Evolutionary conservation across 2,329 filamentous ascomycete species (phyloP), one percentile per base, ranked within the genome.

Genomic region (Paecilomyces formosus): DNA sequence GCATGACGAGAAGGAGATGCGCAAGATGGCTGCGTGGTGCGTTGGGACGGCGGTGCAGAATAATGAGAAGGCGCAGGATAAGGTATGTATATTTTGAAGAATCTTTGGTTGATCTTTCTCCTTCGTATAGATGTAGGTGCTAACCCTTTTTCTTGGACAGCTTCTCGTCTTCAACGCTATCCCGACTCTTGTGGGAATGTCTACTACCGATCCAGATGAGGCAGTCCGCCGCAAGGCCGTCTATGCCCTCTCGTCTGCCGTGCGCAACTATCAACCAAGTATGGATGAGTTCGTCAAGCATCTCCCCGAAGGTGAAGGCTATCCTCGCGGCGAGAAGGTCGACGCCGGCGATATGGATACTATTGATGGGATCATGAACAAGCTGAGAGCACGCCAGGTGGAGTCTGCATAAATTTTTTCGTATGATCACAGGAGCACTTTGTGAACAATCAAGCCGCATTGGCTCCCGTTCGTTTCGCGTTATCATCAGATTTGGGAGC

Each of bases 1-100:
- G 55, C 82, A 87, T 67, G 80, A 83, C 11, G 88, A 94, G 69
- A 71, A 81, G 5, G 89, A 94, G 62, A 79, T 96, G 68, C 82
- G 92, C 63, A 85, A 81, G 67, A 92, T 91, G 84, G 92, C 93
- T 2, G 92, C 92, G n/a, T 96, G 91, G 90, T 97, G 92, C 77
- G 79, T 94, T 59, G 91, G 90, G 55, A 97, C 92, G 5, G 93
- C 94, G 9, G 94, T 99, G 60, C 92, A 97, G 81, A 99, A 99
- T 78, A 97, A 99, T 74, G 82, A 84, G 65, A 88, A 88, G 71
- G 87, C 85, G 55, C 94, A 99, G 77, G 90, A 94, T 77, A 85
- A 84, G 68, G 80, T 81, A 73, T 66, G 78, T 66, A 12, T 54
- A 35, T 13, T 26, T 55, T 56, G 64, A 68, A 26, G 18, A 1